Evolutionary conservation across 805 yeast genomes (phyloP), one percentile per base, ranked within the genome.

Genomic region (Sugiyamaella lignohabitans): DNA sequence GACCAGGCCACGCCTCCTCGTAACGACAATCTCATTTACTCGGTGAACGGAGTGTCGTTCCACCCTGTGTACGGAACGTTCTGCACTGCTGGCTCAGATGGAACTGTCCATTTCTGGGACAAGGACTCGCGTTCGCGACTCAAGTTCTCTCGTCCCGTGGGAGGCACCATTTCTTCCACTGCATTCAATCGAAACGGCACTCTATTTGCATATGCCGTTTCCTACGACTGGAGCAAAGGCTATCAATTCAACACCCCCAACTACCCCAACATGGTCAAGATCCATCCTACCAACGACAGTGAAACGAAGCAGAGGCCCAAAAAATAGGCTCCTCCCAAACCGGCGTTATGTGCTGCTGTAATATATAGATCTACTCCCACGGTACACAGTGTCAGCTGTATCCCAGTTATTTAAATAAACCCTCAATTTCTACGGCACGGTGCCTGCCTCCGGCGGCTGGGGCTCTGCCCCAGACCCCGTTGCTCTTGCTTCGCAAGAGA

Each of bases 181-280:
- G 80, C 80, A 3, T 93, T 91, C 71, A 93, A 87, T 68, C 73
- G 86, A 53, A 80, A 73, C 42, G 98, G 98, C 45, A 65, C 79
- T 27, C 79, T 93, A 8, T 81, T 85, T 64, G 98, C 97, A 2
- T 87, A 93, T 61, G 96, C 97, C 1, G 63, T 87, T 51, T 80
- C 95, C 52, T 91, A 93, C 67, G 98, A 93, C 63, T 93, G 98
- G 98, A 77, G 87, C 49, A 88, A 88, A 57, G 74, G 74, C n/a
- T 75, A 84, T 64, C 80, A 75, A 61, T 83, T 74, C 58, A 87
- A 86, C 69, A 76, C 81, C 38, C 84, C 79, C 2, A 87, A 82
- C 54, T 78, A 79, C 58, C 87, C 93, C 17, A 84, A 78, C 53
- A 71, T 78, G 46, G 79, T 93, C 51, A 83, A 85, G 66, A 70